Base-by-base conservation (phyloP, 441 rosid genomes). In the Eruca vesicaria region DNA sequence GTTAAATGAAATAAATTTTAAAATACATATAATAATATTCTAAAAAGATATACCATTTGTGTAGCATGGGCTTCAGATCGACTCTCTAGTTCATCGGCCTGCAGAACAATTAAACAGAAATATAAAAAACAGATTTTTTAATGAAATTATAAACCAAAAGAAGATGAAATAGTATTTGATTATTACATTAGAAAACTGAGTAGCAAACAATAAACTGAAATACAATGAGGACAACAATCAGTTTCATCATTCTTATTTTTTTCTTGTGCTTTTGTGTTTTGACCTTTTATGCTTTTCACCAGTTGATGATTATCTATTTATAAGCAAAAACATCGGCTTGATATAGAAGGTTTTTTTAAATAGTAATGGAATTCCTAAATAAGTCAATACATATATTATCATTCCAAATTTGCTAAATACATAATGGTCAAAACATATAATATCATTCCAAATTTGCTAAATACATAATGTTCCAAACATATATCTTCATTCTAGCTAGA, bases 141-240 rank as follows among this genome's bases (percentile, higher is more conserved):
- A 21, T 21, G 48, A 21, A 28, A 8, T 43, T 20, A 48, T 45
- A 23, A 65, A 53, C 23, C 21, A 8, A 16, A 6, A 31, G 15
- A 43, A 28, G n/a, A 28, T 45, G 0, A 35, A 23, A 3, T 18
- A 19, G 2, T 8, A 48, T 16, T 16, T 50, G 21, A 58, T 0
- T 11, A 10, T 66, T 71, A 77, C 80, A 50, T 77, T 66, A 3
- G 68, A 77, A 59, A 66, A 66, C 2, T 65, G 68, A 59, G 21
- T 29, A 59, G 72, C 63, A 50, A 71, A 36, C 63, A 71, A 28
- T 21, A 77, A 66, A 66, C 36, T 36, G 19, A 19, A n/a, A 50
- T 58, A 65, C 7, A 19, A 12, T n/a, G 1, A 52, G 16, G 33
- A 68, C 6, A 28, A 28, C 18, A 32, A 75, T 50, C 33, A 68